Evolutionary conservation across 805 yeast species (phyloP).

Genomic region (Wickerhamiella alocasiicola): DNA sequence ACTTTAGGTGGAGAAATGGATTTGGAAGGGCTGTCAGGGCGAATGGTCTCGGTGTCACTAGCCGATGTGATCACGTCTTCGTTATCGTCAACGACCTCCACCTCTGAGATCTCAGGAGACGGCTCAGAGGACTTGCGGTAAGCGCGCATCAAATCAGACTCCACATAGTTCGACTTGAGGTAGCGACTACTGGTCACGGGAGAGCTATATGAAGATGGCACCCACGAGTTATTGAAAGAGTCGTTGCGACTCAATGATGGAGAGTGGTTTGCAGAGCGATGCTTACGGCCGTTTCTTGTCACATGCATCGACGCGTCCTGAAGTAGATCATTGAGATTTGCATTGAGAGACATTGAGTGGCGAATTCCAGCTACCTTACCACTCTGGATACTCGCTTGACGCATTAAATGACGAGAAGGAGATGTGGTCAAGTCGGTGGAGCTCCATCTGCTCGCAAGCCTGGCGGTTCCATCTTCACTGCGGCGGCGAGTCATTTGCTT

Average conservation of each 20-base stretch:
- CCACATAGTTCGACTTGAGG: neutral
- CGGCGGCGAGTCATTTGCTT: neutral
- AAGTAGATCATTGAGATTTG: constrained; percentile 3
- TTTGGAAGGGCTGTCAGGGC: neutral
- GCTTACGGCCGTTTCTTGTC: constrained; percentile 1
- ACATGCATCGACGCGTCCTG: neutral
- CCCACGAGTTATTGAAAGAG: neutral
- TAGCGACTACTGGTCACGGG: neutral
- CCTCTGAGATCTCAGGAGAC: neutral
- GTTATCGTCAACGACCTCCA: neutral
- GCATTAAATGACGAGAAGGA: neutral
- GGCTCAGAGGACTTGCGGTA: neutral
- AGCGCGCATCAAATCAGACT: neutral
- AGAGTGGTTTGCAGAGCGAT: constrained; percentile 4
- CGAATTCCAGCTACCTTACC: neutral
- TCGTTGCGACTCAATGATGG: constrained; percentile 2
- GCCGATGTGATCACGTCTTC: neutral
- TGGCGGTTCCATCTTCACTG: constrained; percentile 2
- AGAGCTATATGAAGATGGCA: neutral
- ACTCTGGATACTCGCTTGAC: constrained; percentile 2
- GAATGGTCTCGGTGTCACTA: constrained; percentile 1
- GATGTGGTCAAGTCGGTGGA: constrained; percentile 2
- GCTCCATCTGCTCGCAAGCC: constrained; percentile 3
- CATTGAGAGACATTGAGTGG: constrained; percentile 6
- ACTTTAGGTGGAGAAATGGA: neutral